Base-by-base conservation (phyloP, 192 early-diverging fungal species). In the Chytriomyces sp. region DNA sequence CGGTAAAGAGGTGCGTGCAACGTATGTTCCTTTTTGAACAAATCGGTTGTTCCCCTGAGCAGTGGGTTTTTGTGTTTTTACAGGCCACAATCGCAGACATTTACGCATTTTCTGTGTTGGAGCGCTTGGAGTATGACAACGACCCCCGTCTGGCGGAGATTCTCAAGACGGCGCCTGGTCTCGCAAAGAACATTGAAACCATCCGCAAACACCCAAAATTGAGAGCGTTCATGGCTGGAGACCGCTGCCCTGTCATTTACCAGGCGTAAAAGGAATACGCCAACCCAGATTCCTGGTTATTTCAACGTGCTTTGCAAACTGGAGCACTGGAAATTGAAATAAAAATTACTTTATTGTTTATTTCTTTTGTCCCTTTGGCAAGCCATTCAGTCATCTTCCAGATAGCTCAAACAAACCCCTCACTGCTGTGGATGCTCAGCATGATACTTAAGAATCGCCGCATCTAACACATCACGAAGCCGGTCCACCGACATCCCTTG, bases 401-500 rank as follows among this genome's bases (percentile, higher is more conserved):
- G 35, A 35, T 35, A 35, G 35, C 35, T 35, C 35, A 35, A 35
- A 35, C 35, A 35, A 35, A 35, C 35, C 35, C 35, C 35, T 35
- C 35, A 35, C 35, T 35, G 35, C 35, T 35, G 35, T 35, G 35
- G 35, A 35, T 35, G 35, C 35, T 35, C 57, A 16, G 62, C 69
- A 61, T 62, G 44, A 45, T 63, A 76, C 13, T 69, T 24, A 7
- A 46, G 28, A 59, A 76, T 76, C 23, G 64, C 64, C 8, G 10
- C 64, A 59, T 76, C 75, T 18, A 76, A 35, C 0, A 76, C 24
- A 53, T 76, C 75, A 44, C 75, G 64, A 23, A 76, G 44, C 45
- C 75, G 59, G 16, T 76, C 75, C 64, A 76, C 64, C 24, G 64
- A 57, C 75, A 76, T 76, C 0, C 75, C 75, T 23, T 76, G 75